Conservation (phyloP, 73 alveolate species). For the Uronychia binucleata region DNA sequence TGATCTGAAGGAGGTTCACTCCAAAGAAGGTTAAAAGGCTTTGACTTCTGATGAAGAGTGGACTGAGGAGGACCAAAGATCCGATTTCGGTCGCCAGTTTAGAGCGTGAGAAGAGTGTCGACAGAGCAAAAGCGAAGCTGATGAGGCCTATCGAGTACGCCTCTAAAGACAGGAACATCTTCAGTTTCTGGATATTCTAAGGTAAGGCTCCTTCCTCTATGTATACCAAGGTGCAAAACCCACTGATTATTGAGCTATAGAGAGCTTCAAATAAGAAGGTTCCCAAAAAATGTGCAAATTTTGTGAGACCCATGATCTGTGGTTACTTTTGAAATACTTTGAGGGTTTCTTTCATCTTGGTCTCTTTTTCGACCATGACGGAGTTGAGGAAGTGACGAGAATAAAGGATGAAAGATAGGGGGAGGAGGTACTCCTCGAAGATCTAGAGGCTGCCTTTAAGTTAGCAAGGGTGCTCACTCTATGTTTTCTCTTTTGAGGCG, state of each 20-base stretch:
- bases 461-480: neutral
- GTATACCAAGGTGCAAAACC: no score
- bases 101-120: conserved; percentile 71
- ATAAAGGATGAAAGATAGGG: conserved; percentile 2
- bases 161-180: conserved; percentile 37
- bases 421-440: neutral
- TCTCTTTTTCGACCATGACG: conserved; percentile 66
- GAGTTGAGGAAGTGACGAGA: neutral
- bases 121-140: conserved; percentile 54
- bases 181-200: no score
- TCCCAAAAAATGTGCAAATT: conserved; percentile 49
- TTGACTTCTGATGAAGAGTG: conserved; percentile 8
- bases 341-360: conserved; percentile 68
- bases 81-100: conserved; percentile 53
- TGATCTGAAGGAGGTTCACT: neutral
- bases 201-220: no score
- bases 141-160: conserved; percentile 49
- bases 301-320: conserved; percentile 63
- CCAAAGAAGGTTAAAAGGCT: neutral
- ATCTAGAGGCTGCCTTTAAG: neutral
- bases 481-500: conserved; percentile 1
- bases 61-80: conserved; percentile 29
- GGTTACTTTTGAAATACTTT: neutral
- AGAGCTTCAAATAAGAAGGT: conserved; percentile 47
- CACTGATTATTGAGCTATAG: no score